Conservation (phyloP, 768 basidiomycete genomes). For the Lentinula aciculospora region DNA sequence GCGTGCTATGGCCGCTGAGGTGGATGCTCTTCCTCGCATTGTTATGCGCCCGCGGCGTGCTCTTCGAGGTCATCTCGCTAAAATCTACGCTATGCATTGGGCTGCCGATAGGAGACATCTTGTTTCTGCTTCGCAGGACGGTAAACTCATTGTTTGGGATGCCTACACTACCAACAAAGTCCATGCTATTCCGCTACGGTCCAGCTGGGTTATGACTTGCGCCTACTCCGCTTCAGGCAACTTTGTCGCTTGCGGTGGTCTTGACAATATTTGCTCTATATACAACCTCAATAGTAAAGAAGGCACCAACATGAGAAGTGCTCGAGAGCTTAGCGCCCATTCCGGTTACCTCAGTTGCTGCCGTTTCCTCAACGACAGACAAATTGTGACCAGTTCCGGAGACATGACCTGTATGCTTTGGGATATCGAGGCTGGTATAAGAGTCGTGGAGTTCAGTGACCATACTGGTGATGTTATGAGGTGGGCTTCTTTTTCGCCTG, state of each 20-base stretch:
- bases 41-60: slow-evolving; percentile 95
- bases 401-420: slow-evolving; percentile 99
- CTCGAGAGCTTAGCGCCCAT: slow-evolving; percentile 93
- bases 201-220: slow-evolving; percentile 99
- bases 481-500: slow-evolving; percentile 36
- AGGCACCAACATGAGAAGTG: slow-evolving; percentile 77
- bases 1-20: slow-evolving; percentile 96
- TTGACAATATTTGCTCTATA: slow-evolving; percentile 99
- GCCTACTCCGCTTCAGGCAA: slow-evolving; percentile 97
- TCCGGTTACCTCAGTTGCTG: slow-evolving; percentile 98
- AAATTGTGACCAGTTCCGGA: slow-evolving; percentile 96
- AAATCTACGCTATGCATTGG: slow-evolving; percentile 99
- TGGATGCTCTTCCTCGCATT: slow-evolving; percentile 92
- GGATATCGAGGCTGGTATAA: slow-evolving; percentile 97
- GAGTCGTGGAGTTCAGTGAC: slow-evolving; percentile 98
- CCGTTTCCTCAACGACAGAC: slow-evolving; percentile 96
- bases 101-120: slow-evolving; percentile 94
- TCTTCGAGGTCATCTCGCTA: slow-evolving; percentile 95
- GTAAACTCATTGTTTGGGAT: slow-evolving; percentile 99
- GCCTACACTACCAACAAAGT: slow-evolving; percentile 99
- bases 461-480: slow-evolving; percentile 99
- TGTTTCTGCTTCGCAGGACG: slow-evolving; percentile 99
- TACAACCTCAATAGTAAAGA: slow-evolving; percentile 88
- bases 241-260: slow-evolving; percentile 96
- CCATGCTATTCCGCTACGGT: slow-evolving; percentile 95